Conservation (phyloP, 1,139 yeast genomes). For the Scheffersomyces titani region DNA sequence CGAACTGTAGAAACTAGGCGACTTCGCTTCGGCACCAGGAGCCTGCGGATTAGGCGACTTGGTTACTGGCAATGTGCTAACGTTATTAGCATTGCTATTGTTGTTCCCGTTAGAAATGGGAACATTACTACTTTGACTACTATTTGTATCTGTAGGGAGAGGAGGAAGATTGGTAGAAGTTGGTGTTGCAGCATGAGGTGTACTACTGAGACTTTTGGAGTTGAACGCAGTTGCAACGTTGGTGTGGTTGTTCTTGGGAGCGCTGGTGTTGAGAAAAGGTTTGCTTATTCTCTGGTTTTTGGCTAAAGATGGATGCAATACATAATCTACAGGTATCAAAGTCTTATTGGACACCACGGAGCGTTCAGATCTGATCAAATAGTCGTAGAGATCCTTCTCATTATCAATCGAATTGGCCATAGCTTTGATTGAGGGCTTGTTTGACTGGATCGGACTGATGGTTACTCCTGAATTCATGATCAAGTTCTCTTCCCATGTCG, state of each 20-base stretch:
- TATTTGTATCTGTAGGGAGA: background rate
- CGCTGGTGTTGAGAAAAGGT: slow-evolving; percentile 31
- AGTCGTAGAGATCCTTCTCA: slow-evolving; percentile 78
- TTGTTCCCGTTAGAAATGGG: background rate
- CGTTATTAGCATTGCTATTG: background rate
- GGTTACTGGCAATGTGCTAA: background rate
- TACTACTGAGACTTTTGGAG: background rate
- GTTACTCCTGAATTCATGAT: slow-evolving; percentile 84
- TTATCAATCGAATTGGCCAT: slow-evolving; percentile 78
- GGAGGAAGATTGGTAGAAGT: background rate
- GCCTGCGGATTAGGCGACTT: background rate
- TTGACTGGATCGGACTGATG: slow-evolving; percentile 60
- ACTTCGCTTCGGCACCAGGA: background rate
- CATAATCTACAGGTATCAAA: slow-evolving; percentile 71
- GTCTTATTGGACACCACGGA: slow-evolving; percentile 29
- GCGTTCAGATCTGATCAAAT: slow-evolving; percentile 52
- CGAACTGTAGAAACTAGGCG: slow-evolving; percentile 20
- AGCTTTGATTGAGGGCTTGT: slow-evolving; percentile 66
- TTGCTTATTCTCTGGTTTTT: slow-evolving; percentile 29
- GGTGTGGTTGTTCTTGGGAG: slow-evolving; percentile 17
- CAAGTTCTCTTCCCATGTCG: slow-evolving; percentile 83
- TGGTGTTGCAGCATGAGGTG: background rate
- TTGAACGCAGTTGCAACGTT: slow-evolving; percentile 2
- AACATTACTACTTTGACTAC: background rate
- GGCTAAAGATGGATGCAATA: slow-evolving; percentile 71